Evolutionary conservation across 2,329 filamentous ascomycete species (phyloP).

Genomic region (Dactylellina drechsleri): DNA sequence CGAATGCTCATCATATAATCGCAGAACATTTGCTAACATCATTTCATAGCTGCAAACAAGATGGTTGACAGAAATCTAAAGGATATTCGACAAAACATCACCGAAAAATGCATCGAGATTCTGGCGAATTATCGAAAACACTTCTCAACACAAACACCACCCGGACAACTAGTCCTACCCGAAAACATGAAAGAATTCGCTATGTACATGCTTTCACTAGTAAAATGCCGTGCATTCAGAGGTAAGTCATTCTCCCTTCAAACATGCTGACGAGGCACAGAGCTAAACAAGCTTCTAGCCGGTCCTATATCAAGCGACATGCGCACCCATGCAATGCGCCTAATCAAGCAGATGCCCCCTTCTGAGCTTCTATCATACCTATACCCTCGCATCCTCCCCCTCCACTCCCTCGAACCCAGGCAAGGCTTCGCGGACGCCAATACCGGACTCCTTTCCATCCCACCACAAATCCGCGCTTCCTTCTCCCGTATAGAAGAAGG

Average conservation of each 20-base stretch:
- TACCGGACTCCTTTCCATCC: conserved; percentile 86
- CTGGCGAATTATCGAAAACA: conserved; percentile 92
- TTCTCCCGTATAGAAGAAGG: conserved; percentile 91
- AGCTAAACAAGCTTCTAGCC: conserved; percentile 63
- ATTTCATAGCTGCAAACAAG: conserved; percentile 75
- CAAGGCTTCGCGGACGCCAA: conserved; percentile 91
- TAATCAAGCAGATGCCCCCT: conserved; percentile 87
- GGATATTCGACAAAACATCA: conserved; percentile 82
- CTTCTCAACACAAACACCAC: conserved; percentile 85
- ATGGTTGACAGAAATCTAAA: conserved; percentile 80
- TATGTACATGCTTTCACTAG: conserved; percentile 91
- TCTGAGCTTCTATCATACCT: conserved; percentile 89
- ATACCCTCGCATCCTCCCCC: conserved; percentile 89
- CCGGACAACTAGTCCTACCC: conserved; percentile 91
- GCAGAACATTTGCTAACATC: conserved; percentile 56
- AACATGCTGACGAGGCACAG: background rate
- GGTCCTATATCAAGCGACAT: conserved; percentile 91
- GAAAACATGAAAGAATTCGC: conserved; percentile 95
- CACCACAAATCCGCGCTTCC: conserved; percentile 79
- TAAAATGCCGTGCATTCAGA: conserved; percentile 94
- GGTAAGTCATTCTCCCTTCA: conserved; percentile 60
- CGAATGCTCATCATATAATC: background rate
- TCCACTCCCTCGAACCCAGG: conserved; percentile 86
- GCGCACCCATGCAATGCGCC: conserved; percentile 87
- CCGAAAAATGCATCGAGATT: conserved; percentile 92